Evolutionary conservation across 305 asterid genomes (phyloP), one percentile per base, ranked within the genome.

Genomic region (Ilex paraguariensis): DNA sequence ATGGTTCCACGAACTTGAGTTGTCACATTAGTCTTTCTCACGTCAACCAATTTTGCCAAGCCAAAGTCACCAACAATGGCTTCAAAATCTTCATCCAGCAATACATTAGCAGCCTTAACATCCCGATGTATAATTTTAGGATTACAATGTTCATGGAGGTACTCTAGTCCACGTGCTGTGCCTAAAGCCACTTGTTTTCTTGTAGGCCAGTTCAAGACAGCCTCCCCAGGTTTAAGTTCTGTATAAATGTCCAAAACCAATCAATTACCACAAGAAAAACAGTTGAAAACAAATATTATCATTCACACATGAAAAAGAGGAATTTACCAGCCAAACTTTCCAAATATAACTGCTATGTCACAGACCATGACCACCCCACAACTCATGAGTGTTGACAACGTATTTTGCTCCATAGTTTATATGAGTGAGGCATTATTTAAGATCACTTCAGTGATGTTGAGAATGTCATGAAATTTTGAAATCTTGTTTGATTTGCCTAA

Each of bases 1-100:
- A 89, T 89, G 5, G 97, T 90, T 57, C 97, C 97, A 16, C 97
- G 94, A 53, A 90, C 95, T 77, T 90, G 97, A 52, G 97, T 90
- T 0, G 95, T 90, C 13, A 90, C 97, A 16, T 87, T 83, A n/a
- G 94, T 87, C 83, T 79, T 80, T 51, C 94, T 76, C 56, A 90
- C 83, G 66, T 90, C 97, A 13, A 90, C 95, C 61, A 90, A 74
- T 71, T 90, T 90, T 13, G 97, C 97, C 79, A 90, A 68, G 52
- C 97, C 97, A 63, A 90, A 90, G 81, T 90, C 97, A 62, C 97
- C 97, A 45, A 90, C 95, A 16, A 87, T 95, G 6, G 94, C 97
- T 70, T 87, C 95, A 49, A 85, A 90, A 76, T 83, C 91, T 70
- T 87, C 91, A 58, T 90, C 97, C 59, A 90, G 73, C 71, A 90